Percentiles rank a stretch among this genome's conserved stretches.
Conservation (phyloP, 306 rosid species). For the Carpinus viminea region DNA sequence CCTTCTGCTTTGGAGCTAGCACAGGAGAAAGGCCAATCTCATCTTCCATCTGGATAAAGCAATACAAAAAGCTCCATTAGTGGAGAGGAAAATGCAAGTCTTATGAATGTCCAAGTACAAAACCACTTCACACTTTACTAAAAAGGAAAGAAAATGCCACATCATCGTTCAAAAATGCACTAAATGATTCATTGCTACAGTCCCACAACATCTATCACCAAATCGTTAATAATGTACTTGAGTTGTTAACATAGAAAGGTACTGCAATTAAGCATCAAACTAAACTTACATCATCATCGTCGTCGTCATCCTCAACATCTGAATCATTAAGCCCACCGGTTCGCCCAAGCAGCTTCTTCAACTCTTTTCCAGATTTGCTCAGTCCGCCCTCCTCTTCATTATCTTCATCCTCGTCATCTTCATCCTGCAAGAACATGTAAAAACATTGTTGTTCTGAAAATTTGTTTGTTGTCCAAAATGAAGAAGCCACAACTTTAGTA, state of each 20-base stretch:
- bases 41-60: slow-evolving; percentile 66
- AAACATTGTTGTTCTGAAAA: not conserved
- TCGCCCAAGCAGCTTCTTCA: slow-evolving; percentile 83
- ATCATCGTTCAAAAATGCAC: not conserved
- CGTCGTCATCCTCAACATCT: slow-evolving; percentile 82
- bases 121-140: not conserved
- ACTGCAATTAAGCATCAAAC: not conserved
- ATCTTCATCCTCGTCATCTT: slow-evolving; percentile 76
- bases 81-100: slow-evolving; percentile 14
- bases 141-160: not conserved
- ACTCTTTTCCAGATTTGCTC: slow-evolving; percentile 96
- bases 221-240: not conserved
- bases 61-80: slow-evolving; percentile 21
- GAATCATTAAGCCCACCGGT: slow-evolving; percentile 74
- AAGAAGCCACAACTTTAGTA: not conserved
- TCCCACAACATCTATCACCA: not conserved
- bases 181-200: not conserved
- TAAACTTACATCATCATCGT: slow-evolving; percentile 51
- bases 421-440: slow-evolving; percentile 59
- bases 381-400: slow-evolving; percentile 82
- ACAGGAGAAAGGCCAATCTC: slow-evolving; percentile 54
- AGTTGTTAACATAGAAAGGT: not conserved
- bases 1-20: slow-evolving; percentile 71
- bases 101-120: not conserved
- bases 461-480: not conserved